phyloP scores from a whole-genome alignment of 768 basidiomycete genomes.

The Auriculariales sp. region DNA sequence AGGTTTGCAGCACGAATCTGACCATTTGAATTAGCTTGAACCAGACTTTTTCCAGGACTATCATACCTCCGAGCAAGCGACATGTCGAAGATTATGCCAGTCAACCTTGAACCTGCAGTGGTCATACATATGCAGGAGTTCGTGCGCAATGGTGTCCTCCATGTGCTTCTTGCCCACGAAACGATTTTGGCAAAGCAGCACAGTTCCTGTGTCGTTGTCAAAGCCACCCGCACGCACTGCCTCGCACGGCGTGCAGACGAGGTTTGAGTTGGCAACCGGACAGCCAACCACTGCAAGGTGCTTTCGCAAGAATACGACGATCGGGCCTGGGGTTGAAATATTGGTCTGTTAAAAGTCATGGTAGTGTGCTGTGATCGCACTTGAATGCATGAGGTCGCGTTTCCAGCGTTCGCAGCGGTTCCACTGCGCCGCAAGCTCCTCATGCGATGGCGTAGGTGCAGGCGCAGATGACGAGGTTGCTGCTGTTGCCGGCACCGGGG shows the following conservation, averaged over 20 bases:
- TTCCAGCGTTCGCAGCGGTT: background rate
- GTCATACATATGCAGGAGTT: constrained; percentile 91
- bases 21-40: constrained; percentile 2
- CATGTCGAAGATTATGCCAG: constrained; percentile 81
- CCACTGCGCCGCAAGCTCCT: background rate
- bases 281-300: constrained; percentile 70
- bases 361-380: no score
- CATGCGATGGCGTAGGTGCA: background rate
- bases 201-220: constrained; percentile 56
- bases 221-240: constrained; percentile 67
- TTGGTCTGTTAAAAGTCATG: no score
- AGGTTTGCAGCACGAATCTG: constrained; percentile 93
- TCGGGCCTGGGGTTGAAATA: no score
- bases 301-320: constrained; percentile 81
- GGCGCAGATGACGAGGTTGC: background rate
- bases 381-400: background rate
- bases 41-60: background rate
- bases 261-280: constrained; percentile 51
- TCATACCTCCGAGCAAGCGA: constrained; percentile 91
- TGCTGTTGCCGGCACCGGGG: no score
- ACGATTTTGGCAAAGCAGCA: constrained; percentile 75
- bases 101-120: constrained; percentile 89
- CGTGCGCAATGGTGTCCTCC: constrained; percentile 89
- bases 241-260: constrained; percentile 80
- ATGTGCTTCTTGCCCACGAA: constrained; percentile 73